Evolutionary conservation across 345 rosid genomes (phyloP).

Genomic region (Hibiscus trionum): DNA sequence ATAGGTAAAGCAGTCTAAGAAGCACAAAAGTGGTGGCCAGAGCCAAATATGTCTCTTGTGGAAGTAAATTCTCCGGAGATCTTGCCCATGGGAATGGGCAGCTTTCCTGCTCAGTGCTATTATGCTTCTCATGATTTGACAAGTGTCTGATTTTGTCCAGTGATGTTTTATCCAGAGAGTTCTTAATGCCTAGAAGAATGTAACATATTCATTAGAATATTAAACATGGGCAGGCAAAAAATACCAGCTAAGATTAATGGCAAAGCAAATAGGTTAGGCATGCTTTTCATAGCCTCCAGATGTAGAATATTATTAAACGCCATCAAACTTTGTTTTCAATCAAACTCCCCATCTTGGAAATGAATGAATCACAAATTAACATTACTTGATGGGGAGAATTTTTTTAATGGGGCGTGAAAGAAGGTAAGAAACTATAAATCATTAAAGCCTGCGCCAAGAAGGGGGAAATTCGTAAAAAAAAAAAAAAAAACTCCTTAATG

Average conservation of each 20-base stretch:
- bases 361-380: no score
- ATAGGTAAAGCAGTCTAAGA: conserved; percentile 44
- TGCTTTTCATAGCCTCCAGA: no score
- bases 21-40: conserved; percentile 70
- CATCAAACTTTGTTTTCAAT: no score
- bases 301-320: no score
- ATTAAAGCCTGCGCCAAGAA: background rate
- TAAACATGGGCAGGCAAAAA: background rate
- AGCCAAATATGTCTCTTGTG: conserved; percentile 72
- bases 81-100: conserved; percentile 96
- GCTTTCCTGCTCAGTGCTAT: conserved; percentile 50
- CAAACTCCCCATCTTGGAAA: no score
- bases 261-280: no score
- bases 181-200: conserved; percentile 40
- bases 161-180: conserved; percentile 30
- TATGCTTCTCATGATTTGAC: conserved; percentile 45
- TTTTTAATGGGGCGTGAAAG: no score
- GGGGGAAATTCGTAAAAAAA: background rate
- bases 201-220: conserved; percentile 5
- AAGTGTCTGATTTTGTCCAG: conserved; percentile 27
- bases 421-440: background rate
- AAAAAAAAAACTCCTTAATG: background rate
- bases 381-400: no score
- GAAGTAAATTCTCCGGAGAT: conserved; percentile 83
- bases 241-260: no score